phyloP scores from a whole-genome alignment of 2,329 filamentous ascomycete genomes.

The Apiospora phragmitis region DNA sequence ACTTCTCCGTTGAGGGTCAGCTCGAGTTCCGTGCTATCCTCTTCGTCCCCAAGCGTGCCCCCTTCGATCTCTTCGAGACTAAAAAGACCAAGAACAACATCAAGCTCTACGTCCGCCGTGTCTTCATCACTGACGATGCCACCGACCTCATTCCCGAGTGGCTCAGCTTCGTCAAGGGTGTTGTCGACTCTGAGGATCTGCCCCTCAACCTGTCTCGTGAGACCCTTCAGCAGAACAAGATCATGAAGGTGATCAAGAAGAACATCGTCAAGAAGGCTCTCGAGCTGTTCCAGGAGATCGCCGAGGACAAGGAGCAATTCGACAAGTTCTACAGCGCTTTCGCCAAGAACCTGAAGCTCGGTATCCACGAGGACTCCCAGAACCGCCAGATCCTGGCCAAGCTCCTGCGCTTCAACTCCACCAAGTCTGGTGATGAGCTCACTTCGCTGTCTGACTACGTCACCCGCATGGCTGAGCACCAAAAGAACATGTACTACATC shows the following conservation, averaged over 20 bases:
- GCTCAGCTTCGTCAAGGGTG: slow-evolving; percentile 99
- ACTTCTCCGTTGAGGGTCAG: slow-evolving; percentile 99
- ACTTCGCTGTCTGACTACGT: slow-evolving; percentile 97
- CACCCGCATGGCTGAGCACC: slow-evolving; percentile 99
- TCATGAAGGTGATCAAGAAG: slow-evolving; percentile 99
- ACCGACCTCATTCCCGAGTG: slow-evolving; percentile 99
- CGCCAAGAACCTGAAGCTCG: slow-evolving; percentile 99
- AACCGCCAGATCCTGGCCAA: slow-evolving; percentile 92
- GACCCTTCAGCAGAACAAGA: slow-evolving; percentile 99
- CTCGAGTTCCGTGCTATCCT: slow-evolving; percentile 99
- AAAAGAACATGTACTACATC: slow-evolving; percentile 99
- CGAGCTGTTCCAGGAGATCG: slow-evolving; percentile 98
- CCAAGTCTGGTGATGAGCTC: slow-evolving; percentile 95
- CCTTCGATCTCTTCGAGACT: slow-evolving; percentile 99
- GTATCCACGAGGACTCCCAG: slow-evolving; percentile 99
- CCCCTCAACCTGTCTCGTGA: slow-evolving; percentile 99
- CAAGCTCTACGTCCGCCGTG: slow-evolving; percentile 99
- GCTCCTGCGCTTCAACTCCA: slow-evolving; percentile 98
- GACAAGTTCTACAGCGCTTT: slow-evolving; percentile 99
- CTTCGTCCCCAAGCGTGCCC: slow-evolving; percentile 98
- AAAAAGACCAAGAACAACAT: slow-evolving; percentile 99
- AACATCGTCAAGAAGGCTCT: slow-evolving; percentile 99
- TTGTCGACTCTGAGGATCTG: slow-evolving; percentile 99
- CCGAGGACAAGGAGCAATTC: slow-evolving; percentile 99
- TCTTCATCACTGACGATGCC: slow-evolving; percentile 99